phyloP scores from a whole-genome alignment of 345 rosid genomes.

The Citrus glauca region DNA sequence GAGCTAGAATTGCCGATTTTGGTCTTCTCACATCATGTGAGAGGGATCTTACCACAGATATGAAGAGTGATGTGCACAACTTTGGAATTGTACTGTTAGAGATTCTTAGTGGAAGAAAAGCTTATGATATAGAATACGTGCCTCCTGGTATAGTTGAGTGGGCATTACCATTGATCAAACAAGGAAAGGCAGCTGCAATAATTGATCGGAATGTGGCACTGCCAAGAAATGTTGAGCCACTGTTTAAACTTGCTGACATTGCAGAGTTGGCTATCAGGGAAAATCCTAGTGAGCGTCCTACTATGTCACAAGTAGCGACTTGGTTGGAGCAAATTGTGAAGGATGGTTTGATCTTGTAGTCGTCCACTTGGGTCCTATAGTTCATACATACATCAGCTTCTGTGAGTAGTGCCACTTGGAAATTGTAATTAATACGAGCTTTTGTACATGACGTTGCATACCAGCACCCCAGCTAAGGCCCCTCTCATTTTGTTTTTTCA shows the following conservation, averaged over 20 bases:
- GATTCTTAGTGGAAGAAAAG: constrained; percentile 85
- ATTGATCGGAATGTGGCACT: constrained; percentile 57
- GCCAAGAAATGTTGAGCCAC: constrained; percentile 81
- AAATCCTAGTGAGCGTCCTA: constrained; percentile 66
- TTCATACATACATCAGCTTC: constrained; percentile 4
- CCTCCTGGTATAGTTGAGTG: constrained; percentile 69
- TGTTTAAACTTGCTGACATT: constrained; percentile 75
- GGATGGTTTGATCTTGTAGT: constrained; percentile 61
- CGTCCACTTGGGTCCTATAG: constrained; percentile 8
- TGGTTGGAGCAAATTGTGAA: constrained; percentile 64
- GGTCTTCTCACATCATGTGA: constrained; percentile 61
- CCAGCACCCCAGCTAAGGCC: background rate
- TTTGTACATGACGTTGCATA: constrained; percentile 34
- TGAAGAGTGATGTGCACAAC: constrained; percentile 56
- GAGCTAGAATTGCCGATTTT: constrained; percentile 79
- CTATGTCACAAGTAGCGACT: constrained; percentile 52
- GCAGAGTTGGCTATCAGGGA: constrained; percentile 69
- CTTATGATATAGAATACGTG: constrained; percentile 55
- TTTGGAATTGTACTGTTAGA: constrained; percentile 76
- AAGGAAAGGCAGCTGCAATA: constrained; percentile 61
- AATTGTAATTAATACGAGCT: constrained; percentile 42
- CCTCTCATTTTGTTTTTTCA: background rate
- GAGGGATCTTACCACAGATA: constrained; percentile 45
- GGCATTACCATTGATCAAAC: constrained; percentile 65
- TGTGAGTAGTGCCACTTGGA: constrained; percentile 21